These are phyloP conservation scores for Hypoxylon sp. DNA, from an alignment of 2,329 filamentous ascomycete species.

Conservation along the genomic window DNA sequence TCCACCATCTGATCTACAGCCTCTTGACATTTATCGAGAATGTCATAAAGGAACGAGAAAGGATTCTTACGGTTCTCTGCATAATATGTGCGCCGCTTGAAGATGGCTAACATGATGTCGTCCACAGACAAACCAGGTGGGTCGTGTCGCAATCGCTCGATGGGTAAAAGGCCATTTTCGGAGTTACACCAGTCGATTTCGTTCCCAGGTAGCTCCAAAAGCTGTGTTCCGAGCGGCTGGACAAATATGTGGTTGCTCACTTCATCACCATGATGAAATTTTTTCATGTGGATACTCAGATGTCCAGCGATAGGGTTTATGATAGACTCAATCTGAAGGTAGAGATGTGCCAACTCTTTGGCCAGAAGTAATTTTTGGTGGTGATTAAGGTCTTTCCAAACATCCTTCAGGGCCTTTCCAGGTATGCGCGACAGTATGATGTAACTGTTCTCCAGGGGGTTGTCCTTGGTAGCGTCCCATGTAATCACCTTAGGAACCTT, in stretches of 20 bases:
- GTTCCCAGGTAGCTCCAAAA: not conserved
- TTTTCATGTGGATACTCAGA: slow-evolving; percentile 6
- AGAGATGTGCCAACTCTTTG: slow-evolving; percentile 11
- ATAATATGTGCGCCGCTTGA: slow-evolving; percentile 26
- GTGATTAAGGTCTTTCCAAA: slow-evolving; percentile 17
- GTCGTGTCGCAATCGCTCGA: slow-evolving; percentile 10
- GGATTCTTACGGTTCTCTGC: not conserved
- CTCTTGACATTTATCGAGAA: not conserved
- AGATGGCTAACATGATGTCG: slow-evolving; percentile 24
- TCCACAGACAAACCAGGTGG: slow-evolving; percentile 10
- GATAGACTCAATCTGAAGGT: slow-evolving; percentile 17
- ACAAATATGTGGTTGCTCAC: slow-evolving; percentile 6
- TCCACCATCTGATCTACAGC: slow-evolving; percentile 22
- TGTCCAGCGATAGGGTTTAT: slow-evolving; percentile 17
- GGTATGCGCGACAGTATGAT: slow-evolving; percentile 21
- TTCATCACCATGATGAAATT: slow-evolving; percentile 3
- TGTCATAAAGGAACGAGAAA: not conserved
- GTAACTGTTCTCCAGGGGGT: slow-evolving; percentile 16
- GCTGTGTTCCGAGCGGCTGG: slow-evolving; percentile 2
- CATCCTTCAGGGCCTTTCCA: slow-evolving; percentile 1
- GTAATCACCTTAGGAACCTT: slow-evolving; percentile 31
- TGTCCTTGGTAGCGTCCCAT: slow-evolving; percentile 29
- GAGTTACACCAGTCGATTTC: slow-evolving; percentile 7
- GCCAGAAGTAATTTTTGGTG: slow-evolving; percentile 25
- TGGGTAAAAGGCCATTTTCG: slow-evolving; percentile 1